A percentile compares a stretch with the other conserved stretches of the same genome.
Conservation (phyloP, 176 grass and related monocot species). For the Avena insularis region DNA sequence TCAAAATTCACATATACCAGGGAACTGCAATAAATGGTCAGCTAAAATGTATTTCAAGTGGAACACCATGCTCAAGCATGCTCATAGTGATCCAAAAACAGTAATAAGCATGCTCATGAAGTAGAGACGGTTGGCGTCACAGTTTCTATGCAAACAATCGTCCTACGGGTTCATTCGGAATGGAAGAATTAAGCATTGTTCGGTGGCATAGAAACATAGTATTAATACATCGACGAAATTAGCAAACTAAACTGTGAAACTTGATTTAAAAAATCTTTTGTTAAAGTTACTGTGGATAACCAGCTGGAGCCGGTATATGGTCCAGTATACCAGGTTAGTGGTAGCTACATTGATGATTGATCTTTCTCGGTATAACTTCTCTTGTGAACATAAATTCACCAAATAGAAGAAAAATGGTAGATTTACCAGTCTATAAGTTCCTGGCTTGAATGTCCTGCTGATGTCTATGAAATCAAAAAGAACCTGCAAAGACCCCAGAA, state of each 20-base stretch:
- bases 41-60: not conserved
- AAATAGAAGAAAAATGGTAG: constrained; percentile 14
- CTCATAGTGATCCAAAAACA: not conserved
- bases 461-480: constrained; percentile 96
- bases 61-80: not conserved
- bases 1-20: not conserved
- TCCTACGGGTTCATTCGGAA: constrained; percentile 22
- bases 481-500: constrained; percentile 60
- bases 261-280: not conserved
- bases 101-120: not conserved
- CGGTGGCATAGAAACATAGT: not conserved
- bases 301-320: not conserved
- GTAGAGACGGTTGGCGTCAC: not conserved
- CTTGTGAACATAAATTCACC: constrained; percentile 27
- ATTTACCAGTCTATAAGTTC: constrained; percentile 93
- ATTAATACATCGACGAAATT: not conserved
- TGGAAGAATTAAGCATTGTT: not conserved
- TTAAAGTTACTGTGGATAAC: not conserved
- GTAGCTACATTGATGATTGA: constrained; percentile 21
- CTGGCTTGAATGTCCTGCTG: constrained; percentile 86
- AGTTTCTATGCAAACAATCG: not conserved
- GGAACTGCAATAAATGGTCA: not conserved
- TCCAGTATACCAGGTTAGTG: constrained; percentile 16
- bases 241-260: not conserved
- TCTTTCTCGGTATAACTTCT: constrained; percentile 20